Evolutionary conservation across 2,329 filamentous ascomycete species (phyloP), one percentile per base, ranked within the genome.

Genomic region (Aspergillus hortae): DNA sequence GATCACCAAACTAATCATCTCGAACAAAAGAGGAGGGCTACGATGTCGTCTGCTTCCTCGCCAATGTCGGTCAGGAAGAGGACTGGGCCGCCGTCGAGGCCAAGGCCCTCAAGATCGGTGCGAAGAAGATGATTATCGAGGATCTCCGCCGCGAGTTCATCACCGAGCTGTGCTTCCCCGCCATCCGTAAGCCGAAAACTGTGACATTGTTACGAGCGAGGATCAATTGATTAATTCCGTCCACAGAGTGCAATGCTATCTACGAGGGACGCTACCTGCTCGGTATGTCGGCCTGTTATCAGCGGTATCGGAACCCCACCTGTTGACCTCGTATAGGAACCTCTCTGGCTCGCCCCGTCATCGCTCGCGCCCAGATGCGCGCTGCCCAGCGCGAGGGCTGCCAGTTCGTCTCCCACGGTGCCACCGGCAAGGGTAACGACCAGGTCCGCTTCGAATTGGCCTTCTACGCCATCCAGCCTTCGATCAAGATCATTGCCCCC

Each of bases 111-210:
- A 81, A 81, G 71, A 82, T 89, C 57, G 87, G 87, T 64, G 87
- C 87, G 19, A 76, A 81, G 73, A 81, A 83, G 74, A 82, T 86
- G 70, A 69, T 80, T 57, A 78, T 85, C 59, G 74, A 78, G 56
- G 75, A 94, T 69, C 79, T 92, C 49, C 83, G 84, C 64, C 79
- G 66, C 57, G 86, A 90, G 73, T 92, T 94, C 65, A 83, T 94
- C 60, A 87, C 91, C 62, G 82, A 92, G 76, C 80, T 94, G 42
- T 87, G 86, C 78, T 92, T 86, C 81, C 86, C 82, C 48, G 89
- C 89, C 56, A 82, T 94, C 57, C 57, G 55, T 57, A 48, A 58
- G 64, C 46, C 55, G 57, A 50, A 41, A 17, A 17, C 23, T 23
- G 27, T 14, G 5, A 21, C 23, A 38, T 36, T 46, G 7, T 27